Conservation (phyloP, 1,284 basidiomycete species). For the Ceratobasidium sp. region DNA sequence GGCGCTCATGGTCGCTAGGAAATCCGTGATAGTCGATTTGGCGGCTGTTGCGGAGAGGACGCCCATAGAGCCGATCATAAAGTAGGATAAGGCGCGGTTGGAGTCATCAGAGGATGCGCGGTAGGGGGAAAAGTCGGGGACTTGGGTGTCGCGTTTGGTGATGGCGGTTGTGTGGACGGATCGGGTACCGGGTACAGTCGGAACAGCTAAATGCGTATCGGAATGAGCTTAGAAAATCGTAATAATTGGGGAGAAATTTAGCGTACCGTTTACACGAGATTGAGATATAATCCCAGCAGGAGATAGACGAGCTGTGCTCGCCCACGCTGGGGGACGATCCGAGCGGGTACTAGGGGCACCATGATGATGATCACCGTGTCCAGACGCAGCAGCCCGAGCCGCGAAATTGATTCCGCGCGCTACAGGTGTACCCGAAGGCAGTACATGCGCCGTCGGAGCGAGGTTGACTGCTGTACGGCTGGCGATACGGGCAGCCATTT, state of each 20-base stretch:
- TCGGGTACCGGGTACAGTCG: conserved; percentile 73
- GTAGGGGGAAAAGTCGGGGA: conserved; percentile 92
- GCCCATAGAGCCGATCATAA: conserved; percentile 97
- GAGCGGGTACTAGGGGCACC: conserved; percentile 68
- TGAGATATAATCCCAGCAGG: conserved; percentile 72
- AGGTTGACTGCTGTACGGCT: conserved; percentile 74
- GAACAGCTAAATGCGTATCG: conserved; percentile 64
- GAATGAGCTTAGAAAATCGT: conserved; percentile 1
- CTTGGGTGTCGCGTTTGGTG: conserved; percentile 65
- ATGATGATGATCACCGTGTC: conserved; percentile 71
- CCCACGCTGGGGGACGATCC: conserved; percentile 76
- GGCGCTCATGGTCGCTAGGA: conserved; percentile 95
- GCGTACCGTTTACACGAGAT: conserved; percentile 79
- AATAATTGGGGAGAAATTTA: conserved; percentile 40
- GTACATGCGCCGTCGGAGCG: conserved; percentile 81
- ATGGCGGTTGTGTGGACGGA: conserved; percentile 78
- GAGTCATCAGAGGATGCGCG: conserved; percentile 75
- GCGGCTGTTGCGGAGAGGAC: conserved; percentile 94
- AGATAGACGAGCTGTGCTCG: conserved; percentile 67
- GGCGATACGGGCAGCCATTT: conserved; percentile 50
- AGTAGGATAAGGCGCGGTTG: conserved; percentile 93
- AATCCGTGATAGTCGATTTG: conserved; percentile 94
- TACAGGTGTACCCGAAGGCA: conserved; percentile 78
- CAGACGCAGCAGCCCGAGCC: conserved; percentile 71
- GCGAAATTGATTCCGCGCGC: conserved; percentile 79